phyloP scores from a whole-genome alignment of 2,329 filamentous ascomycete species.

The Domatiomyces catenatus region DNA sequence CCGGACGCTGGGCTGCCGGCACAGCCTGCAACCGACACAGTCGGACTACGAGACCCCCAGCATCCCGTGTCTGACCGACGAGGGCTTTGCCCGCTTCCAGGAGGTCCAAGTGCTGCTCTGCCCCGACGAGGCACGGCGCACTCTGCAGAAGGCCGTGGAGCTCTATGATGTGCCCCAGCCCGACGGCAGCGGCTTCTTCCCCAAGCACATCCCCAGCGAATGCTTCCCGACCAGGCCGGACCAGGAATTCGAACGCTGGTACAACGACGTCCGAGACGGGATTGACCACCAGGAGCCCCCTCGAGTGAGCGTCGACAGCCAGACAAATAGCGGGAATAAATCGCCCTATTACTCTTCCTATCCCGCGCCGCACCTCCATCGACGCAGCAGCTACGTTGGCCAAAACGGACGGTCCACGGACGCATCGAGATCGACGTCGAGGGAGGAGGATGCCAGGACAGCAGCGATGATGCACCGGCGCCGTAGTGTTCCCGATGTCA shows the following conservation, averaged over 20 bases:
- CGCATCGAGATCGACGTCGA: conserved; percentile 8
- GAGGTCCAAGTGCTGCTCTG: conserved; percentile 76
- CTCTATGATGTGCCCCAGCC: conserved; percentile 64
- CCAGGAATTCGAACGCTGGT: conserved; percentile 70
- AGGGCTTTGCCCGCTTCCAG: conserved; percentile 87
- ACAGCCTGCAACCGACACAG: conserved; percentile 59
- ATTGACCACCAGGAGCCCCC: conserved; percentile 42
- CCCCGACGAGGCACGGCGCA: conserved; percentile 74
- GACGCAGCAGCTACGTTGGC: conserved; percentile 14
- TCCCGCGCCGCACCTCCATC: conserved; percentile 8
- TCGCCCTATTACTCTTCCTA: conserved; percentile 22
- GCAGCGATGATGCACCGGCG: conserved; percentile 10
- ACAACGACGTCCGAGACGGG: conserved; percentile 57
- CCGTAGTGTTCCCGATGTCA: conserved; percentile 15
- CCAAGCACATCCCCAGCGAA: conserved; percentile 49
- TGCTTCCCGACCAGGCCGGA: conserved; percentile 61
- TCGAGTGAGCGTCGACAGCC: neutral
- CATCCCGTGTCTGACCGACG: conserved; percentile 65
- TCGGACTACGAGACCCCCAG: conserved; percentile 58
- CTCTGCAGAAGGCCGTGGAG: conserved; percentile 64
- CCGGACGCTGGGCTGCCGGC: conserved; percentile 77
- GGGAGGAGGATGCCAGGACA: conserved; percentile 9
- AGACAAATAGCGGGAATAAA: conserved; percentile 21
- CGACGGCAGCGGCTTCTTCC: conserved; percentile 46
- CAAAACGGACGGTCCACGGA: conserved; percentile 3